Evolutionary conservation across 768 basidiomycete genomes (phyloP).

Genomic region (Mrakia blollopis): DNA sequence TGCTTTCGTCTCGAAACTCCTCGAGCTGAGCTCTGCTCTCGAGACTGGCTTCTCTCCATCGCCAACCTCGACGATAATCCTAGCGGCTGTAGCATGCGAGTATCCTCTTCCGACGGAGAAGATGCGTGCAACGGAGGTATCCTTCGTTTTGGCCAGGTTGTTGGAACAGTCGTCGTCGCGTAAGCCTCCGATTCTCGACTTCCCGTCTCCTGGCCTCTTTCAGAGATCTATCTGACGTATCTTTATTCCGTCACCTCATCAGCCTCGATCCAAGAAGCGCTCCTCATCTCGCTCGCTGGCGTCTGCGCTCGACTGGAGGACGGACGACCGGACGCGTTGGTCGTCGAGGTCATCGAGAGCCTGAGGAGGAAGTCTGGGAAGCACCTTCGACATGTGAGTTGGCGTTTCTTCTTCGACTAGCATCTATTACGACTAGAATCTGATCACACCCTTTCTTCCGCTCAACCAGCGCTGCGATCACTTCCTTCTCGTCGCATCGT

Average conservation of each 20-base stretch:
- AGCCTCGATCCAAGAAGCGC: slow-evolving; percentile 18
- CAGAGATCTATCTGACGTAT: too few relatives aligned
- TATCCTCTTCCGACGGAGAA: not conserved
- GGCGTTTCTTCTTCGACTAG: too few relatives aligned
- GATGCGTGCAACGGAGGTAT: not conserved
- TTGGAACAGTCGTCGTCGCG: not conserved
- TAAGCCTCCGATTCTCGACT: not conserved
- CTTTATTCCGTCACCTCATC: too few relatives aligned
- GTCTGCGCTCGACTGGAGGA: not conserved
- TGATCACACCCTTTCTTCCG: not conserved
- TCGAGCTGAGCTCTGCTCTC: not conserved
- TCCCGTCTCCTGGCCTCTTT: too few relatives aligned
- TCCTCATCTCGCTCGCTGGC: slow-evolving; percentile 6
- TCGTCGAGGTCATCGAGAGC: not conserved
- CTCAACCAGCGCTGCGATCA: not conserved
- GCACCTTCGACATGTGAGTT: slow-evolving; percentile 12
- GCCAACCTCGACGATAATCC: not conserved
- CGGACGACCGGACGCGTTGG: not conserved
- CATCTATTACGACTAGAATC: too few relatives aligned
- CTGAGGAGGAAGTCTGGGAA: not conserved
- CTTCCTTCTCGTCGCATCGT: not conserved
- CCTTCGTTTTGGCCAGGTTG: not conserved
- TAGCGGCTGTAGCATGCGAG: not conserved
- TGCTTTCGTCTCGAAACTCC: not conserved
- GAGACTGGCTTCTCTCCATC: not conserved